Evolutionary conservation across 805 yeast genomes (phyloP).

Genomic region (Yarrowia divulgata): DNA sequence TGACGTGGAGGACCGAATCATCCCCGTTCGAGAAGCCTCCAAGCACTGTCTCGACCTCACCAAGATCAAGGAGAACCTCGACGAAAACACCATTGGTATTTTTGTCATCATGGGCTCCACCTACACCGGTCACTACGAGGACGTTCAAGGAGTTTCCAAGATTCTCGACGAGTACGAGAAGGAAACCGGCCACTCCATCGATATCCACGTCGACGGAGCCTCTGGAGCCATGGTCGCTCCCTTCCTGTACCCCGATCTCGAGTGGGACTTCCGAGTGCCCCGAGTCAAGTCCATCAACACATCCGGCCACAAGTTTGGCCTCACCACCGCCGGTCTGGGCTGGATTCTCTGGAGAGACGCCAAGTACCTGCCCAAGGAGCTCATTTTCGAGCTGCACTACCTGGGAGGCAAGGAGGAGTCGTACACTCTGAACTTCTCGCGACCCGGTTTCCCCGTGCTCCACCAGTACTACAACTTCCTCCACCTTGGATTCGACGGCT

Average conservation of each 20-base stretch:
- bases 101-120: conserved; percentile 91
- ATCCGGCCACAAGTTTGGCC: conserved; percentile 92
- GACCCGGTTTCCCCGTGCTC: conserved; percentile 91
- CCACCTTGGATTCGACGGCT: conserved; percentile 76
- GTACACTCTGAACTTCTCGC: conserved; percentile 83
- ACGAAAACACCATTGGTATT: conserved; percentile 92
- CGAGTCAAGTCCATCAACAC: conserved; percentile 87
- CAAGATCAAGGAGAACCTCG: conserved; percentile 68
- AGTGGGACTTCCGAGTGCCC: conserved; percentile 82
- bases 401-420: conserved; percentile 90
- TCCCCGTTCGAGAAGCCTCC: conserved; percentile 67
- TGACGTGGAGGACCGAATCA: conserved; percentile 83
- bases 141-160: conserved; percentile 66
- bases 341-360: conserved; percentile 86
- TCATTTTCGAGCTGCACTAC: conserved; percentile 80
- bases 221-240: conserved; percentile 92
- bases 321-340: conserved; percentile 89
- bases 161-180: conserved; percentile 73
- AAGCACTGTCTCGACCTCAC: conserved; percentile 70
- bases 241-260: conserved; percentile 72
- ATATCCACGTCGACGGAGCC: conserved; percentile 95
- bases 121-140: conserved; percentile 91
- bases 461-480: conserved; percentile 86
- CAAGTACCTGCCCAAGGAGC: conserved; percentile 67
- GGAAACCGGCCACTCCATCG: conserved; percentile 70